Base-by-base conservation (phyloP, 257 asterid species). In the Linderniella brevidens region DNA sequence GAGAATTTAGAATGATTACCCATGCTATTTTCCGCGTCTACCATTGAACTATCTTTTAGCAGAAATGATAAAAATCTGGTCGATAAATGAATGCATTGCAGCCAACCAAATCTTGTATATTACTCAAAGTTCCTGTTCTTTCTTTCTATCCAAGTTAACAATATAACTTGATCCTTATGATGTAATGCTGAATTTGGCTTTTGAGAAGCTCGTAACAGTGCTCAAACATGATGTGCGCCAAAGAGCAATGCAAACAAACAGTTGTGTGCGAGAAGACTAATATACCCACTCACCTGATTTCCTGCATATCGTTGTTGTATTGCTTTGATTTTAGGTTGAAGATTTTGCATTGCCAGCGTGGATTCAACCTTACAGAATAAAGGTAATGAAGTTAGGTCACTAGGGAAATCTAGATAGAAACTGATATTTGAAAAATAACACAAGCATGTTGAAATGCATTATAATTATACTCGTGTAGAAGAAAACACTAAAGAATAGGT, bases 311-410 rank as follows among this genome's bases (percentile, higher is more conserved):
- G 66, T 71, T 85, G 81, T 62, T 90, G 99, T 60, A 90, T 90
- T 3, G 99, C 96, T 74, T 90, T 90, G 63, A 90, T 67, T 74
- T 90, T 90, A 54, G 99, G 99, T 68, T 90, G 99, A 60, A 90
- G 94, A 73, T 75, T 90, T 79, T 90, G 99, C 99, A 90, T 90
- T 53, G 93, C 99, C 59, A 90, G 52, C 8, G 96, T 85, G 11
- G 99, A 90, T 68, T 90, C 99, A 56, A 90, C 96, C 99, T 88
- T 55, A 53, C 16, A 43, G 41, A n/a, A 49, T 52, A 63, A 46
- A 20, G 41, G 57, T 51, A 53, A 39, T 41, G 58, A 13, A 58
- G 57, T 52, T 62, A 11, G 19, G 15, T 14, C 19, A 16, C 12
- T 51, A 50, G 37, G 40, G 29, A 41, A 25, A 25, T 25, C 32